Evolutionary conservation across 768 basidiomycete species (phyloP).

Genomic region (Erythrobasidium yunnanense): DNA sequence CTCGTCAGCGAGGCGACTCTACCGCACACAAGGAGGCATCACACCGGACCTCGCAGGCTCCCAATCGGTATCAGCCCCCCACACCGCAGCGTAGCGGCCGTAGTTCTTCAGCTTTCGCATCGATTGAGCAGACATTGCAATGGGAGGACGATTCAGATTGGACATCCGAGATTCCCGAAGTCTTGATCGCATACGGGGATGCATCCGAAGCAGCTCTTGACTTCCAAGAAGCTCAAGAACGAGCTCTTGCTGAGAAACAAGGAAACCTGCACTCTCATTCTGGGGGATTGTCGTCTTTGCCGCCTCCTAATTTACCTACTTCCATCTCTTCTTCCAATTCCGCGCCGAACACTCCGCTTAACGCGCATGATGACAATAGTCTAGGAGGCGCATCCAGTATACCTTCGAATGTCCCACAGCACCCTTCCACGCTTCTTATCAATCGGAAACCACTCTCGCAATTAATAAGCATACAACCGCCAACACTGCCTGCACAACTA

Average conservation of each 20-base stretch:
- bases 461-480: slow-evolving; percentile 51
- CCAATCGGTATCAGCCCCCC: too few relatives aligned
- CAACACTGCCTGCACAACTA: slow-evolving; percentile 73
- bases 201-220: slow-evolving; percentile 14
- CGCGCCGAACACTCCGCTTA: too few relatives aligned
- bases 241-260: background rate
- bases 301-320: background rate
- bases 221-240: slow-evolving; percentile 5
- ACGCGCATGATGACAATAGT: too few relatives aligned
- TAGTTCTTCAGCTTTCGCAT: too few relatives aligned
- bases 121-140: background rate
- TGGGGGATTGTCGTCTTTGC: background rate
- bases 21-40: too few relatives aligned
- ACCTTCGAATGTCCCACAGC: slow-evolving; percentile 35
- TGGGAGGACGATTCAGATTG: background rate
- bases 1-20: too few relatives aligned
- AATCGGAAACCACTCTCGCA: slow-evolving; percentile 27
- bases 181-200: slow-evolving; percentile 14
- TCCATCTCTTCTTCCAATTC: background rate
- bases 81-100: too few relatives aligned
- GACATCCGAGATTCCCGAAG: slow-evolving; percentile 18
- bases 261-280: background rate
- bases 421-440: slow-evolving; percentile 51
- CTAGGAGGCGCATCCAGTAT: slow-evolving; percentile 34
- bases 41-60: too few relatives aligned